Conservation (phyloP, 2,329 filamentous ascomycete species). For the Alternaria alternata region DNA sequence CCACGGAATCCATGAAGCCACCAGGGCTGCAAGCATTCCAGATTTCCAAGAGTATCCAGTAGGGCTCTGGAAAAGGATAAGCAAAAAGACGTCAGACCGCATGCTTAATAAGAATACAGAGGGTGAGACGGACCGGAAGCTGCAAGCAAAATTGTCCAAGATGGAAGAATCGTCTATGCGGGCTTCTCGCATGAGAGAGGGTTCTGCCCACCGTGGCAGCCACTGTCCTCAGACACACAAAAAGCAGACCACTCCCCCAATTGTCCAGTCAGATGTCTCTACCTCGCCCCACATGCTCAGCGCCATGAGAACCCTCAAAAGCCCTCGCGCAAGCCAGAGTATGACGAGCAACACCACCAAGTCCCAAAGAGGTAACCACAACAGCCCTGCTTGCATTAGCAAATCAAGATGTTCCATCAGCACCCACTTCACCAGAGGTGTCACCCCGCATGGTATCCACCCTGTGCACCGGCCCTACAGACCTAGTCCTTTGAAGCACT, state of each 20-base stretch:
- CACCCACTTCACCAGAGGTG: not conserved
- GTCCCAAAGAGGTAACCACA: not conserved
- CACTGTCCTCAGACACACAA: not conserved
- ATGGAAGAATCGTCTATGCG: not conserved
- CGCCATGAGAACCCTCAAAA: not conserved
- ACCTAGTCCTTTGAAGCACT: conserved; percentile 5
- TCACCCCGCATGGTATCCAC: not conserved
- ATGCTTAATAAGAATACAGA: not conserved
- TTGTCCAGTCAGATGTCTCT: not conserved
- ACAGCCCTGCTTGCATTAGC: not conserved
- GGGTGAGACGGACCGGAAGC: not conserved
- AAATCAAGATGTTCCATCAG: not conserved
- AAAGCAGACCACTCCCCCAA: not conserved
- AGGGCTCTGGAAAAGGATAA: conserved; percentile 4
- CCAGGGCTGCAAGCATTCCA: not conserved
- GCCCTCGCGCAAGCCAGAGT: not conserved
- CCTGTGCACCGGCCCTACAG: conserved; percentile 10
- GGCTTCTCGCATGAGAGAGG: not conserved
- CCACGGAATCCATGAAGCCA: not conserved
- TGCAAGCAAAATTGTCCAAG: not conserved
- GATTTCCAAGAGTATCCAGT: not conserved
- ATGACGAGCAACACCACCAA: not conserved
- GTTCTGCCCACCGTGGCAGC: not conserved
- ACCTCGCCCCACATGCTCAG: not conserved
- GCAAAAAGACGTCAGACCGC: not conserved